Conservation (phyloP, 2,329 filamentous ascomycete genomes). For the Pseudocercospora vitis region DNA sequence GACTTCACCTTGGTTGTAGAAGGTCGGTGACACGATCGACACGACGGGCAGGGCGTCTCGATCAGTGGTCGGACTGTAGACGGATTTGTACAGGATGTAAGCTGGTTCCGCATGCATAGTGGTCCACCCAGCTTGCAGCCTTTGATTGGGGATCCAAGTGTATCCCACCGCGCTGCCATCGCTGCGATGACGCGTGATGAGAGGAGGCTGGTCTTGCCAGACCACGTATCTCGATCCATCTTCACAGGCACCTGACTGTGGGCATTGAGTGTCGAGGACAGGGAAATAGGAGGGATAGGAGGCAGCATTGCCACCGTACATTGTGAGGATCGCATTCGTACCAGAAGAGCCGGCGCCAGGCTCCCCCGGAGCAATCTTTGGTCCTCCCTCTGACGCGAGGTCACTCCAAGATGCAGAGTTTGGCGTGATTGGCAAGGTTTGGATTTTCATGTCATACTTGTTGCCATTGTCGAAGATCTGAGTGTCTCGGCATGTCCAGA, state of each 20-base stretch:
- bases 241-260: slow-evolving; percentile 22
- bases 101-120: slow-evolving; percentile 19
- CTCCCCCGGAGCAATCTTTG: slow-evolving; percentile 13
- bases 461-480: slow-evolving; percentile 14
- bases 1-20: slow-evolving; percentile 24
- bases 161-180: slow-evolving; percentile 23
- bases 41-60: slow-evolving; percentile 23
- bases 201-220: slow-evolving; percentile 28
- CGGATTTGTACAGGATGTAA: slow-evolving; percentile 25
- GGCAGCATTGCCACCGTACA: slow-evolving; percentile 23
- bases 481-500: slow-evolving; percentile 34
- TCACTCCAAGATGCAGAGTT: slow-evolving; percentile 30
- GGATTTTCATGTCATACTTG: slow-evolving; percentile 9
- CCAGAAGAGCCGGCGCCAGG: slow-evolving; percentile 23
- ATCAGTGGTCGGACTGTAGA: slow-evolving; percentile 13
- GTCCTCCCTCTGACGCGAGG: slow-evolving; percentile 15
- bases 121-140: slow-evolving; percentile 17
- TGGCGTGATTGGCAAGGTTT: slow-evolving; percentile 21
- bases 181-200: slow-evolving; percentile 15
- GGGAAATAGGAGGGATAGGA: slow-evolving; percentile 22
- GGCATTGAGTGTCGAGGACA: slow-evolving; percentile 25
- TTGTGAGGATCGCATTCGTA: slow-evolving; percentile 23
- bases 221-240: slow-evolving; percentile 27
- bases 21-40: slow-evolving; percentile 19
- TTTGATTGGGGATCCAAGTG: slow-evolving; percentile 26